phyloP scores from a whole-genome alignment of 2,329 filamentous ascomycete genomes.

The Nigrospora sphaerica region DNA sequence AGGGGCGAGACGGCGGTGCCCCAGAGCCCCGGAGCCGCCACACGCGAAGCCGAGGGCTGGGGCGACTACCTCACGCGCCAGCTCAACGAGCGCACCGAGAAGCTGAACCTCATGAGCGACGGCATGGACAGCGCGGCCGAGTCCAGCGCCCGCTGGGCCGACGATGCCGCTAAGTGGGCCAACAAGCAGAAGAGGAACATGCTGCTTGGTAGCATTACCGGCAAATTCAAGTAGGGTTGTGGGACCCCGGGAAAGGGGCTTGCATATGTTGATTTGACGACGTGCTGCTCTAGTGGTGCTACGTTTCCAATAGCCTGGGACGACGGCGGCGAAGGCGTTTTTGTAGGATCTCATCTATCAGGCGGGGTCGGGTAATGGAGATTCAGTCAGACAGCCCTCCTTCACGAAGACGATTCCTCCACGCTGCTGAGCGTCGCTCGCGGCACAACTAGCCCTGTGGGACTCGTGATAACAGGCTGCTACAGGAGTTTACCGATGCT shows the following conservation, averaged over 20 bases:
- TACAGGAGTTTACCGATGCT: too few species aligned
- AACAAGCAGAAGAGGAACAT: slow-evolving; percentile 81
- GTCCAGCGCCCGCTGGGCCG: slow-evolving; percentile 75
- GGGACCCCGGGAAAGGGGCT: background rate
- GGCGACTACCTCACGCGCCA: slow-evolving; percentile 79
- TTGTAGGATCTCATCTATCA: too few species aligned
- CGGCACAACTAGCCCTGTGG: too few species aligned
- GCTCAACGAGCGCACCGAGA: slow-evolving; percentile 85
- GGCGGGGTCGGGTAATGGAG: too few species aligned
- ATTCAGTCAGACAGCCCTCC: too few species aligned
- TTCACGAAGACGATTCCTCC: too few species aligned
- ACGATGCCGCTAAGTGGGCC: slow-evolving; percentile 84
- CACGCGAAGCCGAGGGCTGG: slow-evolving; percentile 51
- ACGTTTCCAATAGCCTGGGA: too few species aligned
- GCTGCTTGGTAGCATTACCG: slow-evolving; percentile 61
- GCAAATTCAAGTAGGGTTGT: slow-evolving; percentile 39
- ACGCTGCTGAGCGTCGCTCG: too few species aligned
- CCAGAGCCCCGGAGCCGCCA: slow-evolving; percentile 25
- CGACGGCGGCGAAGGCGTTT: too few species aligned
- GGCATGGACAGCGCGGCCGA: slow-evolving; percentile 77
- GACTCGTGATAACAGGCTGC: too few species aligned
- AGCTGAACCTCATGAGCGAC: slow-evolving; percentile 74
- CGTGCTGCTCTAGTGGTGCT: background rate
- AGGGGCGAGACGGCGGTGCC: slow-evolving; percentile 40
- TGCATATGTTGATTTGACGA: background rate